phyloP scores from a whole-genome alignment of 441 rosid genomes.

The Populus hybrid region DNA sequence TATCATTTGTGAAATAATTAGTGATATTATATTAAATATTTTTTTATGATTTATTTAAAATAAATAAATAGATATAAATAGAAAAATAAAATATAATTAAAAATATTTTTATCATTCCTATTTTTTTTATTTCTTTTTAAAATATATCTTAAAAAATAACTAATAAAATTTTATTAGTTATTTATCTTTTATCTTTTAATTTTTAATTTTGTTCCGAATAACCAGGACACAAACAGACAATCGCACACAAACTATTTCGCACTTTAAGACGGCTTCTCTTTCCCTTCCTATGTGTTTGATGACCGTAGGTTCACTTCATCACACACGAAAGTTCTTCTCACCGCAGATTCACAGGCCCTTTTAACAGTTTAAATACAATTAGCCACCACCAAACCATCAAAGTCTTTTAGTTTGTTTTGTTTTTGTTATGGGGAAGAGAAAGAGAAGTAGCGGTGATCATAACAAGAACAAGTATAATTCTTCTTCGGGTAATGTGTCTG shows the following conservation, averaged over 20 bases:
- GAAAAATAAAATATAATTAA: too few species aligned
- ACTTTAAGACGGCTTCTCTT: not conserved
- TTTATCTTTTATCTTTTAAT: too few species aligned
- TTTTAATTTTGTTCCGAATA: too few species aligned
- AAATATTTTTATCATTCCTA: too few species aligned
- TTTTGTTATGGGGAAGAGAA: slow-evolving; percentile 36
- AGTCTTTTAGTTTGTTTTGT: not conserved
- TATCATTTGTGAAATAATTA: too few species aligned
- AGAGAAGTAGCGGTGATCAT: slow-evolving; percentile 22
- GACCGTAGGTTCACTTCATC: not conserved
- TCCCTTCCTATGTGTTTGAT: not conserved
- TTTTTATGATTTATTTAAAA: too few species aligned
- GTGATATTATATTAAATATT: too few species aligned
- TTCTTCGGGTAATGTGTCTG: slow-evolving; percentile 34
- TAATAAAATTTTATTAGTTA: too few species aligned
- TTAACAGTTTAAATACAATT: not conserved
- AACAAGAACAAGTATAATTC: slow-evolving; percentile 22
- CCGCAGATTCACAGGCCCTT: slow-evolving; percentile 13
- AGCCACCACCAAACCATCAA: not conserved
- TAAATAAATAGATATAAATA: too few species aligned
- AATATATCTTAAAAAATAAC: too few species aligned
- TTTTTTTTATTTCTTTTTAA: too few species aligned
- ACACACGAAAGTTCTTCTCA: not conserved
- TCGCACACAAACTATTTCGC: not conserved
- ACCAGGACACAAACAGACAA: not conserved